Percentiles rank a stretch among this genome's conserved stretches.
phyloP scores from a whole-genome alignment of 305 asterid genomes.

The Fraxinus sp. region DNA sequence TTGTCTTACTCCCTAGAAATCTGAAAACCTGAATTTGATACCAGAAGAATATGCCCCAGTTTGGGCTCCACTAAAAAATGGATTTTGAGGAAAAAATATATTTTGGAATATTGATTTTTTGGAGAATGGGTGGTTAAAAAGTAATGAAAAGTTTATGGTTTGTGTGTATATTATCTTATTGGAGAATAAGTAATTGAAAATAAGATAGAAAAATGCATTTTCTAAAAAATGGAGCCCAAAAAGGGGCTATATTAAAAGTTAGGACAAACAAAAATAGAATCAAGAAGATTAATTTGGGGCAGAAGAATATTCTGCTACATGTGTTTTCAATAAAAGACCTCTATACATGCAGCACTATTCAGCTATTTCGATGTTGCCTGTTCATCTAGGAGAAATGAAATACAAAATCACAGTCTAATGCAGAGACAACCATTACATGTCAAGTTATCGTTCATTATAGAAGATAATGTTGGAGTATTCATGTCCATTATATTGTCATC shows the following conservation, averaged over 20 bases:
- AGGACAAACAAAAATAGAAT: background rate
- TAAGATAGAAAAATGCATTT: background rate
- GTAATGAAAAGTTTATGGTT: background rate
- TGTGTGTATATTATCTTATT: background rate
- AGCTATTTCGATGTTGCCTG: background rate
- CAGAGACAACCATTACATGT: background rate
- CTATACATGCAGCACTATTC: conserved; percentile 8
- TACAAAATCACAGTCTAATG: conserved; percentile 2
- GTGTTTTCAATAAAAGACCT: conserved; percentile 12
- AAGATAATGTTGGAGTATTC: conserved; percentile 12
- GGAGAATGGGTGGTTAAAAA: background rate
- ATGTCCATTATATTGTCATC: conserved; percentile 1
- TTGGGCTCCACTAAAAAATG: background rate
- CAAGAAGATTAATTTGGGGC: background rate
- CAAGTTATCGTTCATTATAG: background rate
- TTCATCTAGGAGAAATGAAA: background rate
- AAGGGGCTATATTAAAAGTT: background rate
- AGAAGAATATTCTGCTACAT: background rate
- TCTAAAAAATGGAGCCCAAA: background rate
- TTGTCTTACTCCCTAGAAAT: background rate
- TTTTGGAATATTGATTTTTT: background rate
- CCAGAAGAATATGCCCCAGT: background rate
- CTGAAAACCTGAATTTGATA: background rate
- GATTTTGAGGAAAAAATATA: background rate
- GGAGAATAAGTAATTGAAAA: background rate